Evolutionary conservation across 2,329 filamentous ascomycete species (phyloP).

Genomic region (Phoma sp.): DNA sequence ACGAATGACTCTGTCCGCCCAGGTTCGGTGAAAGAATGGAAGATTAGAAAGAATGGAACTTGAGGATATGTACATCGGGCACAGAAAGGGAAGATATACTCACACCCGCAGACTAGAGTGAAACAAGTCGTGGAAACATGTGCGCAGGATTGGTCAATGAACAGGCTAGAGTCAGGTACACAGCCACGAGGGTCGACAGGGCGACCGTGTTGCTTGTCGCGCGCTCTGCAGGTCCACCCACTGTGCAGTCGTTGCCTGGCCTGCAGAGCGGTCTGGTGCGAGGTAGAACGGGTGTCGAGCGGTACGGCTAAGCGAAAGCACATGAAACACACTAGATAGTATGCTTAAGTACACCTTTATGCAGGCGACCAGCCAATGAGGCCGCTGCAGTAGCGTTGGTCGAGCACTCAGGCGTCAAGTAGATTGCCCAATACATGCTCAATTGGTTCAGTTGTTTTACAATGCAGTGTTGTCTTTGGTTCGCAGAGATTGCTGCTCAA

Average conservation of each 20-base stretch:
- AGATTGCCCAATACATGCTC: constrained; percentile 14
- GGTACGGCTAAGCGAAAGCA: constrained; percentile 25
- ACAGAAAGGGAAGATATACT: constrained; percentile 37
- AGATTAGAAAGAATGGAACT: constrained; percentile 17
- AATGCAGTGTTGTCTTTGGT: constrained; percentile 6
- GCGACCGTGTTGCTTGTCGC: constrained; percentile 38
- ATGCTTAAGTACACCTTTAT: constrained; percentile 29
- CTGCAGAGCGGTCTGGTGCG: constrained; percentile 20
- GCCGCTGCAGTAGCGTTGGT: neutral
- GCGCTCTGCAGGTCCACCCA: constrained; percentile 33
- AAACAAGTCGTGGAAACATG: constrained; percentile 30
- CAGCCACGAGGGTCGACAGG: constrained; percentile 35
- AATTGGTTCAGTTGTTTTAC: constrained; percentile 14
- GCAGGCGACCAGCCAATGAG: constrained; percentile 30
- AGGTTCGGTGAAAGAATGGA: constrained; percentile 17
- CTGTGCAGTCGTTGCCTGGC: constrained; percentile 1
- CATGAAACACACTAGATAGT: constrained; percentile 40
- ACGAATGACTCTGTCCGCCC: constrained; percentile 47
- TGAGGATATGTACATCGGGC: constrained; percentile 22
- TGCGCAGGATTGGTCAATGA: constrained; percentile 24
- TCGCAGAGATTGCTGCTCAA: neutral
- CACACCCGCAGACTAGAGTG: constrained; percentile 20
- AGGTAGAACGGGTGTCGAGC: constrained; percentile 23
- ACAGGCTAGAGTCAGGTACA: constrained; percentile 23
- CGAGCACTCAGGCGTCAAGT: constrained; percentile 23